These are phyloP conservation scores for Cicer pinnatifidum DNA, from an alignment of 306 rosid species.

Conservation along the genomic window DNA sequence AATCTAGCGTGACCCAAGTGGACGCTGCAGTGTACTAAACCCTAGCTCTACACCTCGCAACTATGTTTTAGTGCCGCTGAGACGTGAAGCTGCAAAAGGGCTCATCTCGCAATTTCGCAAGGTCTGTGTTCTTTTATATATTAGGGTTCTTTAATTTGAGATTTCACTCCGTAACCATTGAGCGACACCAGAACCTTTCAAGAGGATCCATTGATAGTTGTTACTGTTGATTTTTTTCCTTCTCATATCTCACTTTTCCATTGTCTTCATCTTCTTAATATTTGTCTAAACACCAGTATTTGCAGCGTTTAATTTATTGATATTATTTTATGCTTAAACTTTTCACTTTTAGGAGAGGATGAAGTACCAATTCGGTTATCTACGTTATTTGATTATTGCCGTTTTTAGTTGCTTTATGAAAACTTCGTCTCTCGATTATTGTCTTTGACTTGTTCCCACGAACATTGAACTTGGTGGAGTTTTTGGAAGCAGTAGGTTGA, in stretches of 20 bases:
- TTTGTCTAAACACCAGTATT: neutral
- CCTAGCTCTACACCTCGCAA: neutral
- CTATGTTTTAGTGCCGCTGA: no score
- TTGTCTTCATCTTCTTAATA: neutral
- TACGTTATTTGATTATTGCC: neutral
- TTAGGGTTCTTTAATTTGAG: neutral
- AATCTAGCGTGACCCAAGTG: neutral
- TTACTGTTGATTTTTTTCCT: neutral
- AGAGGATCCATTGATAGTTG: no score
- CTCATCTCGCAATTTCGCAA: neutral
- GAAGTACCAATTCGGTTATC: neutral
- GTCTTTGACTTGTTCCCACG: neutral
- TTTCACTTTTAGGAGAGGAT: neutral
- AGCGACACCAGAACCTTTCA: slow-evolving; percentile 1
- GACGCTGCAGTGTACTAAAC: neutral
- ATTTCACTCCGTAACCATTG: neutral
- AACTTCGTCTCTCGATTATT: neutral
- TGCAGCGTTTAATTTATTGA: neutral
- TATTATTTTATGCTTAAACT: neutral
- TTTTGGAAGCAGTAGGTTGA: neutral
- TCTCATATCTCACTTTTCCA: slow-evolving; percentile 7
- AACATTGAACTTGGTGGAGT: neutral
- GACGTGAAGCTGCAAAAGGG: neutral
- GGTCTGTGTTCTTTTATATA: neutral
- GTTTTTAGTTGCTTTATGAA: neutral